A percentile compares a stretch with the other conserved stretches of the same genome.
phyloP scores from a whole-genome alignment of 768 basidiomycete species.

The Termitomyces sp. region DNA sequence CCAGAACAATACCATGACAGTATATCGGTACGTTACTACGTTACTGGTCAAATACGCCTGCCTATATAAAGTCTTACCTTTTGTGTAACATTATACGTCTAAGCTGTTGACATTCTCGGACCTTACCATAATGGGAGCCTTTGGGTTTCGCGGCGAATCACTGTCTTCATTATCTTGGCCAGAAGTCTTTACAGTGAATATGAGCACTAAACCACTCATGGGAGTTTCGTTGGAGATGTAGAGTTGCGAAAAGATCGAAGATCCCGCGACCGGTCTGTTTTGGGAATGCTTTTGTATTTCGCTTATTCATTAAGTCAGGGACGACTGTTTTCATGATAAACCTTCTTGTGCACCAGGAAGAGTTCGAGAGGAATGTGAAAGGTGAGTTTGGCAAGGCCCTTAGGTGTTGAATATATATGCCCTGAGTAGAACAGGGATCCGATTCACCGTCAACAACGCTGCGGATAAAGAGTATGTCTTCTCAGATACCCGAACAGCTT shows the following conservation, averaged over 20 bases:
- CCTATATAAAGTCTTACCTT: neutral
- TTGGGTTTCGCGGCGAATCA: conserved; percentile 96
- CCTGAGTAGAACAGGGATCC: conserved; percentile 64
- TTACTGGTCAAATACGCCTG: neutral
- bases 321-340: conserved; percentile 74
- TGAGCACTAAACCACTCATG: conserved; percentile 75
- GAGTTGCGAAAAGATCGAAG: conserved; percentile 50
- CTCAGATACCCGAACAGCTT: neutral
- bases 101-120: conserved; percentile 79
- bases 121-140: conserved; percentile 68
- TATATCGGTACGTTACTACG: conserved; percentile 62
- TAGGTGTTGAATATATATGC: conserved; percentile 85
- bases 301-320: conserved; percentile 33
- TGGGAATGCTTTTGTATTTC: neutral
- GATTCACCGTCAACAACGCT: conserved; percentile 71
- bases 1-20: conserved; percentile 68
- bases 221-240: conserved; percentile 79
- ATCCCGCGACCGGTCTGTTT: conserved; percentile 69
- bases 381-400: conserved; percentile 87
- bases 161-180: conserved; percentile 86
- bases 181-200: conserved; percentile 65
- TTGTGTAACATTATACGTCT: conserved; percentile 80
- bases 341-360: conserved; percentile 86
- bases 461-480: conserved; percentile 62
- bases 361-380: conserved; percentile 84